Evolutionary conservation across 768 basidiomycete genomes (phyloP), one percentile per base, ranked within the genome.

Genomic region (Tylopilus subfusipes): DNA sequence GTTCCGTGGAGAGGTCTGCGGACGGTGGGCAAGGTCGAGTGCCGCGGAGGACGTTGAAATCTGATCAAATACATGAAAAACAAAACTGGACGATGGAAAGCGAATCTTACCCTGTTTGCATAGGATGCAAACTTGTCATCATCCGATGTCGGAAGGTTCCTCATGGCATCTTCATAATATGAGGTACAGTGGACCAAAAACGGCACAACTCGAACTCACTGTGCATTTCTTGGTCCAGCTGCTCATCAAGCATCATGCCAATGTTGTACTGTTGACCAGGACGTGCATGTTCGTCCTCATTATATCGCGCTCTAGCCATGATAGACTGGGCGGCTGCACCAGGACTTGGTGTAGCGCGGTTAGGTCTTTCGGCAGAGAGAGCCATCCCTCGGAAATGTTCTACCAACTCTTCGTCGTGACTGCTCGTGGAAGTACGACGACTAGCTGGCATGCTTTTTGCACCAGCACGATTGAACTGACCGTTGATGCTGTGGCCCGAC

Each of bases 391-490:
- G 85, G 52, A 92, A 75, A 61, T 90, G 88, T 47, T 80, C 77
- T 16, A 85, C 86, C 59, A 93, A 73, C 54, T 93, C 89, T 55
- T 91, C 90, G 58, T 93, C 91, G 54, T 89, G 86, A 60, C 84
- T 86, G 65, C 91, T 93, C 18, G 91, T 88, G 4, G 92, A 94
- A 12, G 88, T 91, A 54, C 92, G 85, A 56, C 92, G 84, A 63
- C 91, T 93, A 14, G 91, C 90, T 36, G 92, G 92, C 91, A 94
- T 93, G 65, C 90, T 93, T 75, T 90, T 93, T 5, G 91, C 90
- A 50, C 89, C 90, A 29, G 80, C 84, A 55, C 90, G 85, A 46
- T 78, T 75, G 64, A 82, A 88, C 63, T 82, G 81, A 48, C 80
- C 79, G 42, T 80, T 80, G 47, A 69, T 56, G 40, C 63, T 68